Conservation (phyloP, 2,329 filamentous ascomycete species). For the Epichloe scottii region DNA sequence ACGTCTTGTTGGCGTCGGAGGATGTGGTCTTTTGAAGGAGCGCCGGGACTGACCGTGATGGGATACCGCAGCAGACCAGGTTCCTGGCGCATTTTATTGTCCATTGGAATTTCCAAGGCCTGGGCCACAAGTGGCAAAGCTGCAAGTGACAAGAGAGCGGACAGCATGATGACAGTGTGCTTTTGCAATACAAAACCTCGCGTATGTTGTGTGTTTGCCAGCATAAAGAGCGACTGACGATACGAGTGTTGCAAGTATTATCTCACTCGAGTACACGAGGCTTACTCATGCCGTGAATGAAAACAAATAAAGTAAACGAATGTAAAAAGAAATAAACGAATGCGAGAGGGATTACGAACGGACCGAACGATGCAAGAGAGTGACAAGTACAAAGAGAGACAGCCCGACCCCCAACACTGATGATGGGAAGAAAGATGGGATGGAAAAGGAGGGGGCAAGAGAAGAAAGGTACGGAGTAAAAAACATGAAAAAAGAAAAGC, state of each 20-base stretch:
- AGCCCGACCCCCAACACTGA: background rate
- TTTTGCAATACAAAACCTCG: background rate
- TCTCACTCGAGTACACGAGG: background rate
- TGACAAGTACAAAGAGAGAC: background rate
- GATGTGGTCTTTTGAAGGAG: slow-evolving; percentile 15
- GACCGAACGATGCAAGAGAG: background rate
- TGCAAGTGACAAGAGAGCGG: slow-evolving; percentile 17
- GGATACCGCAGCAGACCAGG: slow-evolving; percentile 19
- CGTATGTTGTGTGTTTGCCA: slow-evolving; percentile 4
- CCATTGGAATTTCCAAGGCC: slow-evolving; percentile 11
- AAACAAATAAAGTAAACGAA: slow-evolving; percentile 1
- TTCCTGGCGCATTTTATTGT: slow-evolving; percentile 12
- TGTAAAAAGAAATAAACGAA: background rate
- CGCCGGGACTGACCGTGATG: slow-evolving; percentile 16
- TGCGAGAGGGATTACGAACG: background rate
- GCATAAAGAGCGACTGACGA: slow-evolving; percentile 17
- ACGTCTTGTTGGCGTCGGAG: slow-evolving; percentile 19
- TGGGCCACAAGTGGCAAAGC: slow-evolving; percentile 16
- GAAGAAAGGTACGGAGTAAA: background rate
- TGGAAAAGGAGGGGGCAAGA: background rate
- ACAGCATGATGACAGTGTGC: slow-evolving; percentile 14
- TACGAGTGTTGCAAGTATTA: background rate
- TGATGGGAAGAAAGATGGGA: background rate
- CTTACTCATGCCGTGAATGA: background rate
- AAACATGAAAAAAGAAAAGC: background rate